Evolutionary conservation across 768 basidiomycete genomes (phyloP).

Genomic region (Russula emetica): DNA sequence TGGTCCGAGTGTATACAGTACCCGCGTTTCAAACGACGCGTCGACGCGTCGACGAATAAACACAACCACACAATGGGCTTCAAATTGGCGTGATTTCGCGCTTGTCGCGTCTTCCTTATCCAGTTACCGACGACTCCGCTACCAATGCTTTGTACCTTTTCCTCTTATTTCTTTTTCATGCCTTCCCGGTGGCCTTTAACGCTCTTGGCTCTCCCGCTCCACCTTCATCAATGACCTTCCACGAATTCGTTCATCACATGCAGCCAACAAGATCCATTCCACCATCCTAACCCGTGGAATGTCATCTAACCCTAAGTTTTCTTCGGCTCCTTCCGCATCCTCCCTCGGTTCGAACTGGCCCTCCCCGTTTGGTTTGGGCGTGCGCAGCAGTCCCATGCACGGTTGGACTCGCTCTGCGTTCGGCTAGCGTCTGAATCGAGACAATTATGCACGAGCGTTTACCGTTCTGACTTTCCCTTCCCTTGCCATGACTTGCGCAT

Average conservation of each 20-base stretch:
- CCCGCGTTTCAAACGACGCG: no score
- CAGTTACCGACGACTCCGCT: constrained; percentile 2
- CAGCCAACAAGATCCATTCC: constrained; percentile 26
- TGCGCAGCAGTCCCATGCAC: background rate
- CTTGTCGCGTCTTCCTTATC: background rate
- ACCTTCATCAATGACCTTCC: constrained; percentile 8
- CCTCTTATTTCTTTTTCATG: constrained; percentile 5
- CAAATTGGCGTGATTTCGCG: background rate
- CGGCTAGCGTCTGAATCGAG: constrained; percentile 11
- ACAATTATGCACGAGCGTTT: constrained; percentile 1
- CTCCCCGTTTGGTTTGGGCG: background rate
- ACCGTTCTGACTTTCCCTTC: constrained; percentile 5
- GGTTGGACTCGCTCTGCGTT: constrained; percentile 1
- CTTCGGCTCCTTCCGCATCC: background rate
- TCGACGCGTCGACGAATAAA: background rate
- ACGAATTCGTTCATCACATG: constrained; percentile 9
- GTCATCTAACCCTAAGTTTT: constrained; percentile 14
- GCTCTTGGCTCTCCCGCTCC: constrained; percentile 22
- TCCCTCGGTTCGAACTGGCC: background rate
- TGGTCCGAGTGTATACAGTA: no score
- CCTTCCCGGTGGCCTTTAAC: constrained; percentile 14
- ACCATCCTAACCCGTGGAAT: constrained; percentile 20
- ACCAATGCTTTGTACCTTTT: constrained; percentile 2
- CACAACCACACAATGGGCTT: constrained; percentile 1
- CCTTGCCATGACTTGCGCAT: constrained; percentile 22